Evolutionary conservation across 208 protist species (phyloP), one percentile per base, ranked within the genome.

Genomic region (Trypanosomatidae sp.): DNA sequence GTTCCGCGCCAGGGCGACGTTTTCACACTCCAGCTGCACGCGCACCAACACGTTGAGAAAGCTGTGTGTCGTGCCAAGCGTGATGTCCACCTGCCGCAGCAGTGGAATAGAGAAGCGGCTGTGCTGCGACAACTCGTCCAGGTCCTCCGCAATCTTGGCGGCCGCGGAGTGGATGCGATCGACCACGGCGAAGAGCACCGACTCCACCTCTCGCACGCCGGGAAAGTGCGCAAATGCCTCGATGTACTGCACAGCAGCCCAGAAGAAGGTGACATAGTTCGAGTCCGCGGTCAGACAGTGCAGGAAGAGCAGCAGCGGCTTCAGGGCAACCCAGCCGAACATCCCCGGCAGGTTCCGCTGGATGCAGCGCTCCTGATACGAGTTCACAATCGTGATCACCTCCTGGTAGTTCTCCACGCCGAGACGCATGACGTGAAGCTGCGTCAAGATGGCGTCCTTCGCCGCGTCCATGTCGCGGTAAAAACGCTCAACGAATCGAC

Each of bases 261-360:
- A 96, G 74, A 96, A 92, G 62, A 96, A 94, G 1, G 90, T 91
- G 28, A 93, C 89, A 71, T 96, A 96, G 78, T 93, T 94, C 30
- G 89, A 94, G 53, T 94, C 90, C 28, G 90, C 88, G 6, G 80
- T 88, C 44, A 96, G 81, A 66, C 81, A 91, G 53, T 90, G 80
- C 28, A 96, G 75, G 66, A 91, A 96, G 36, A 94, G 74, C 17
- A 90, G 55, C 17, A 96, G 60, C 33, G 92, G 87, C 53, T 90
- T 88, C 46, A 91, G 15, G 2, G 80, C 88, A 7, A 94, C 76
- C 92, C 92, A 96, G 71, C 84, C 86, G 74, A 94, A 93, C 77
- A 96, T 93, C 46, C 89, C 92, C 15, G 84, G 91, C 67, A 89
- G 72, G 50, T 86, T 79, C 36, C 79, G 73, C 72, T 83, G 72